Base-by-base conservation (phyloP, 495 filamentous ascomycete genomes). In the Niebla homalea region DNA sequence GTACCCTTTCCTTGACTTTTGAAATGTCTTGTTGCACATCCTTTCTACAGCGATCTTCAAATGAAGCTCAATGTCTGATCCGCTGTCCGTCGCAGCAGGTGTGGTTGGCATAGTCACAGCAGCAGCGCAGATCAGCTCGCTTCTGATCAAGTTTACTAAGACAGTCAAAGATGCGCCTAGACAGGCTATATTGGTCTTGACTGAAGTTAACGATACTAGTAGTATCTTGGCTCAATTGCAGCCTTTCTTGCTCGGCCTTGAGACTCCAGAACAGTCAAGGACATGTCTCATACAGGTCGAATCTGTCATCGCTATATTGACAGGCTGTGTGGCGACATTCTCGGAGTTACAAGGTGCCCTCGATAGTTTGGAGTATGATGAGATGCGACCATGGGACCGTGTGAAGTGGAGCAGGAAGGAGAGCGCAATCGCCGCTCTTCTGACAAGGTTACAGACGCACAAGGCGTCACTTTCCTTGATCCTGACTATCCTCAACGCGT, bases 381-480 rank as follows among this genome's bases (percentile, higher is more conserved):
- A 36, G 16, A 18, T 51, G 47, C 16, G 36, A 4, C 25, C 40
- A 7, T 22, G 51, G 5, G 53, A 55, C 43, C 40, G 48, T 36
- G 16, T 55, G 29, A 50, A 42, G 41, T 55, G 53, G 53, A 41
- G 32, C 5, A 39, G 42, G 19, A 46, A 46, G 35, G 48, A 46
- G 20, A 3, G 29, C 10, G 36, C 12, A 5, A 47, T 55, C 18
- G 3, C 18, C 6, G 21, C 10, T 25, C 22, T 46, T 25, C 35
- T 55, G 26, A 41, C 37, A 5, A 50, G 41, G 23, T 43, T 55
- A 18, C 40, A 55, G 29, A 42, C 32, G 18, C 53, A 55, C 15
- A 51, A 55, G 29, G 48, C 53, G 32, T 55, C 53, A 2, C 23
- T 55, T 15, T 51, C 48, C 12, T 29, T 55, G 29, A 40, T 55